Percentiles rank a stretch among this genome's conserved stretches.
Conservation (phyloP, 2,329 filamentous ascomycete genomes). For the Eutypella sp. region DNA sequence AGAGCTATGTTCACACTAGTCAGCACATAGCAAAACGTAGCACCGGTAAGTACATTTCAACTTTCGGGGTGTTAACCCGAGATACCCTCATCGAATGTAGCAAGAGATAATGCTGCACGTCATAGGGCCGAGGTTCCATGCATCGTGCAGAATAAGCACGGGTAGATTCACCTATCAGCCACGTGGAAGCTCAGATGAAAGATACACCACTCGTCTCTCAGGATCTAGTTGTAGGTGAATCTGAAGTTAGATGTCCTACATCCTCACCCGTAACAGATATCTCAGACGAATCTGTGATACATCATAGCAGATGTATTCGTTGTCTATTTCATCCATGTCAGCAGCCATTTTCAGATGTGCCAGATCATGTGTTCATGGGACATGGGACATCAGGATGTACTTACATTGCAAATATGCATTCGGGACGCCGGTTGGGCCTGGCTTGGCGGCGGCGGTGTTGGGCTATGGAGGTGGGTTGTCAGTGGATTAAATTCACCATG, state of each 20-base stretch:
- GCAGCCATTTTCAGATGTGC: background rate
- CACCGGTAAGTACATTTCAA: no score
- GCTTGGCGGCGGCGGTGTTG: slow-evolving; percentile 39
- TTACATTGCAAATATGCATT: slow-evolving; percentile 44
- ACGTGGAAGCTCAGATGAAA: background rate
- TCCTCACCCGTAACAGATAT: slow-evolving; percentile 62
- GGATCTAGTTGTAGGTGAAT: background rate
- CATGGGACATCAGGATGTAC: background rate
- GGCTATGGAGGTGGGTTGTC: slow-evolving; percentile 33
- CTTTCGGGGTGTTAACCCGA: no score
- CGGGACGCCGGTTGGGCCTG: slow-evolving; percentile 42
- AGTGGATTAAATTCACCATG: slow-evolving; percentile 2
- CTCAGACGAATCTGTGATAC: slow-evolving; percentile 64
- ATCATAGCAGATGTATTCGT: slow-evolving; percentile 71
- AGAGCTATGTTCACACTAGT: no score
- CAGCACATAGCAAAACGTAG: no score
- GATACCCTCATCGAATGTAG: no score
- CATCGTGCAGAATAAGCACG: no score
- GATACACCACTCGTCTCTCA: background rate
- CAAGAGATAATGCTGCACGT: no score
- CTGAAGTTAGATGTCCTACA: slow-evolving; percentile 27
- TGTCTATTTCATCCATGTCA: slow-evolving; percentile 36
- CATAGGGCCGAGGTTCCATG: no score
- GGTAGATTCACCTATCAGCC: no score
- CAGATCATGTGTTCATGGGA: no score